phyloP scores from a whole-genome alignment of 176 grass and related monocot species.

The Neostapfia colusana region DNA sequence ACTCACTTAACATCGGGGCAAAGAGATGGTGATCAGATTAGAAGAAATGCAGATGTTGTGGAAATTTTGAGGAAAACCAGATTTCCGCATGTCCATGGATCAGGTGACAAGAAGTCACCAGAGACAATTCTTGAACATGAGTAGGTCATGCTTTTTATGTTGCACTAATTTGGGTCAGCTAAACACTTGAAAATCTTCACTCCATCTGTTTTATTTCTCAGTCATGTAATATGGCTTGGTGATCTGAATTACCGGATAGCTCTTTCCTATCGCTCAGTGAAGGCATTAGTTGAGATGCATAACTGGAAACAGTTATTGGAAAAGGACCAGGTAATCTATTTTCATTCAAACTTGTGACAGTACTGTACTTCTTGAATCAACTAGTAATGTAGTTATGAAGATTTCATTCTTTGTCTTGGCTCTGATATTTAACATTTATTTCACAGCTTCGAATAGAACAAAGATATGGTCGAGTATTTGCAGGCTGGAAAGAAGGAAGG shows the following conservation, averaged over 20 bases:
- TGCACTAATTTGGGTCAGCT: neutral
- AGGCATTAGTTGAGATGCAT: constrained; percentile 93
- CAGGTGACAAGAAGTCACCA: constrained; percentile 61
- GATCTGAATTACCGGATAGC: constrained; percentile 96
- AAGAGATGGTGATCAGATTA: constrained; percentile 82
- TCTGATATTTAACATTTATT: constrained; percentile 22
- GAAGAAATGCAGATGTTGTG: constrained; percentile 82
- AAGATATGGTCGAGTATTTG: constrained; percentile 78
- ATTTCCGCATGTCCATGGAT: constrained; percentile 73
- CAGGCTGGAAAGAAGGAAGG: constrained; percentile 90
- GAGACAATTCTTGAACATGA: constrained; percentile 88
- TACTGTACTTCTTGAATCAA: neutral
- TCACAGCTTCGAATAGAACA: constrained; percentile 93
- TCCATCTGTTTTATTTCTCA: constrained; percentile 32
- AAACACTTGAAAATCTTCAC: neutral
- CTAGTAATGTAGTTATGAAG: neutral
- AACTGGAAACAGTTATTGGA: constrained; percentile 87
- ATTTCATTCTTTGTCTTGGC: constrained; percentile 11
- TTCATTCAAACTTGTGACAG: neutral
- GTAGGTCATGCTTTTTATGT: constrained; percentile 39
- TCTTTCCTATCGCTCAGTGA: constrained; percentile 87
- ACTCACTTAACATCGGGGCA: constrained; percentile 96
- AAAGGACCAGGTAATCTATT: constrained; percentile 76
- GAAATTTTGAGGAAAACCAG: constrained; percentile 91
- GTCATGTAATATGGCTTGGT: constrained; percentile 94